Conservation (phyloP, 257 asterid genomes). For the Misopates orontium region DNA sequence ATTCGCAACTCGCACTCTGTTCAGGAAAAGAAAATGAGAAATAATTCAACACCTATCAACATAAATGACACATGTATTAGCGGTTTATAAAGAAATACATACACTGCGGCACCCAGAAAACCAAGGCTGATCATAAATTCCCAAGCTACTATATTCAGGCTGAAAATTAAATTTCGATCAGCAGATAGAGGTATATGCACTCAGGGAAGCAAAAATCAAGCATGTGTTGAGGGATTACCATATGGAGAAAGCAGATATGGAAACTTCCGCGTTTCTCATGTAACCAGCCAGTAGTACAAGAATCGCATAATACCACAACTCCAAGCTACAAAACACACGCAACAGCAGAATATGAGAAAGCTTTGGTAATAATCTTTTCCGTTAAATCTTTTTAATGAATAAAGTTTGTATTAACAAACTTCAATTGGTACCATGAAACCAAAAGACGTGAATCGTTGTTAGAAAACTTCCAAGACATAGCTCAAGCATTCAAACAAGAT, state of each 20-base stretch:
- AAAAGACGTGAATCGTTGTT: no score
- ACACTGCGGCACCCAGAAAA: slow-evolving; percentile 62
- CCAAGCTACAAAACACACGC: slow-evolving; percentile 45
- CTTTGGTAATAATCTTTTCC: no score
- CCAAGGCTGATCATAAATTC: slow-evolving; percentile 58
- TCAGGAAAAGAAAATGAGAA: not conserved
- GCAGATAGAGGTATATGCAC: not conserved
- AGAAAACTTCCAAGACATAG: not conserved
- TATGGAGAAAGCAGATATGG: slow-evolving; percentile 67
- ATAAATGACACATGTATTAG: no score
- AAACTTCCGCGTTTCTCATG: slow-evolving; percentile 58
- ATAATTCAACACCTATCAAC: not conserved
- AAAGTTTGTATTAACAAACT: no score
- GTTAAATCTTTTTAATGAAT: no score
- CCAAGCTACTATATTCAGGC: slow-evolving; percentile 62
- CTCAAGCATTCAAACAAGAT: not conserved
- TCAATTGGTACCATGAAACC: no score
- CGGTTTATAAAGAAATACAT: slow-evolving; percentile 11
- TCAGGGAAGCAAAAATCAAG: not conserved
- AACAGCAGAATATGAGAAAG: not conserved
- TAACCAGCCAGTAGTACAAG: slow-evolving; percentile 71
- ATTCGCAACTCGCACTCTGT: slow-evolving; percentile 74
- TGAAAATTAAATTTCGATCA: slow-evolving; percentile 24
- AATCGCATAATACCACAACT: slow-evolving; percentile 65
- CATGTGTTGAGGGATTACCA: slow-evolving; percentile 48